phyloP scores from a whole-genome alignment of 345 rosid genomes.

The Erucastrum elatum region DNA sequence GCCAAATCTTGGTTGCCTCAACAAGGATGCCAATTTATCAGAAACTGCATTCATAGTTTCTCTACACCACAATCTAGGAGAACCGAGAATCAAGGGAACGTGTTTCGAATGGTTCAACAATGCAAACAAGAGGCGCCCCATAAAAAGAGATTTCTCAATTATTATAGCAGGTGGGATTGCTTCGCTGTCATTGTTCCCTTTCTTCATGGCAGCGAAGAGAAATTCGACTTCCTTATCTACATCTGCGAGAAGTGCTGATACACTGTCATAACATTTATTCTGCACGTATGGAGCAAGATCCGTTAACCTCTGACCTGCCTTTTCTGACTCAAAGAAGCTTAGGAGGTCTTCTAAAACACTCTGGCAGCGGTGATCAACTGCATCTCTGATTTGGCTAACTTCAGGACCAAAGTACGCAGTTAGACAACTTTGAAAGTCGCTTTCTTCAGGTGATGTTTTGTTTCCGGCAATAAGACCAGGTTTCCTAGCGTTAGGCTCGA shows the following conservation, averaged over 20 bases:
- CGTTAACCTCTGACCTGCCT: conserved; percentile 77
- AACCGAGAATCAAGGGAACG: conserved; percentile 78
- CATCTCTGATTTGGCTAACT: conserved; percentile 83
- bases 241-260: conserved; percentile 65
- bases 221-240: conserved; percentile 67
- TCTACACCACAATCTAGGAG: conserved; percentile 93
- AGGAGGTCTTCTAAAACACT: conserved; percentile 78
- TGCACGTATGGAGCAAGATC: conserved; percentile 80
- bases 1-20: conserved; percentile 59
- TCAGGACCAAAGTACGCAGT: conserved; percentile 86
- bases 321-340: conserved; percentile 89
- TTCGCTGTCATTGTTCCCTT: conserved; percentile 42
- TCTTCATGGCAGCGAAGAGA: conserved; percentile 55
- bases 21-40: conserved; percentile 66
- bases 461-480: conserved; percentile 45
- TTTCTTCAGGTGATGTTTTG: conserved; percentile 57
- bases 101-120: conserved; percentile 78
- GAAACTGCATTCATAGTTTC: conserved; percentile 55
- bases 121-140: conserved; percentile 91
- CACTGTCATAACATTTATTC: conserved; percentile 72
- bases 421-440: conserved; percentile 76
- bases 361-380: conserved; percentile 75
- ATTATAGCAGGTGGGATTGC: conserved; percentile 54
- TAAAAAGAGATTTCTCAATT: conserved; percentile 84
- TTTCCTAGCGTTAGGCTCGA: conserved; percentile 72